Conservation (phyloP, 2,329 filamentous ascomycete species). For the Cladophialophora carrionii region DNA sequence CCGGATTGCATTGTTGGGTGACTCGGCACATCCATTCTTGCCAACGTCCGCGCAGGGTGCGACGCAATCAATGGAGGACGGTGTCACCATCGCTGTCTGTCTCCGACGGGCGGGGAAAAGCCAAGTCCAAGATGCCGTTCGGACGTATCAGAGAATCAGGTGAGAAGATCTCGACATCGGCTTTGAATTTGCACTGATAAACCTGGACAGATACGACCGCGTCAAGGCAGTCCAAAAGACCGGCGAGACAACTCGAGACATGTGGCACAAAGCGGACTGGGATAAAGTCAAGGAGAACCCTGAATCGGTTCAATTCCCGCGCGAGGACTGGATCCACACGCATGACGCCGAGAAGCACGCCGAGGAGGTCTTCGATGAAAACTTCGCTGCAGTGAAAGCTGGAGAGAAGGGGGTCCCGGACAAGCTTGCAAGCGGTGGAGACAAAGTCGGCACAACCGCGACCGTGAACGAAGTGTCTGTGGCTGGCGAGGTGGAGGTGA, state of each 20-base stretch:
- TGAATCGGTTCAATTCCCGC: slow-evolving; percentile 38
- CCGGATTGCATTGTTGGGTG: slow-evolving; percentile 54
- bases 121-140: slow-evolving; percentile 36
- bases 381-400: slow-evolving; percentile 22
- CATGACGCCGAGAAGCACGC: slow-evolving; percentile 56
- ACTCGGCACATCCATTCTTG: slow-evolving; percentile 57
- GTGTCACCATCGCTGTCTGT: slow-evolving; percentile 52
- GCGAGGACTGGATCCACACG: slow-evolving; percentile 55
- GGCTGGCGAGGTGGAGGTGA: slow-evolving; percentile 19
- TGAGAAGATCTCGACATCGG: slow-evolving; percentile 5
- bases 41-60: slow-evolving; percentile 55
- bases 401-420: slow-evolving; percentile 17
- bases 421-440: slow-evolving; percentile 13
- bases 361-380: slow-evolving; percentile 46
- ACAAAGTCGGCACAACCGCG: slow-evolving; percentile 46
- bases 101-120: slow-evolving; percentile 41
- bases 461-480: slow-evolving; percentile 41
- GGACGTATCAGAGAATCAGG: slow-evolving; percentile 34
- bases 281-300: slow-evolving; percentile 34
- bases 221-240: slow-evolving; percentile 38
- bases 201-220: slow-evolving; percentile 33
- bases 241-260: slow-evolving; percentile 37
- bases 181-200: slow-evolving; percentile 2
- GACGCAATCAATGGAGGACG: slow-evolving; percentile 57
- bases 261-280: slow-evolving; percentile 36